Percentiles rank a stretch among this genome's conserved stretches.
phyloP scores from a whole-genome alignment of 1,284 basidiomycete species.

The Sanghuangporus weigelae region DNA sequence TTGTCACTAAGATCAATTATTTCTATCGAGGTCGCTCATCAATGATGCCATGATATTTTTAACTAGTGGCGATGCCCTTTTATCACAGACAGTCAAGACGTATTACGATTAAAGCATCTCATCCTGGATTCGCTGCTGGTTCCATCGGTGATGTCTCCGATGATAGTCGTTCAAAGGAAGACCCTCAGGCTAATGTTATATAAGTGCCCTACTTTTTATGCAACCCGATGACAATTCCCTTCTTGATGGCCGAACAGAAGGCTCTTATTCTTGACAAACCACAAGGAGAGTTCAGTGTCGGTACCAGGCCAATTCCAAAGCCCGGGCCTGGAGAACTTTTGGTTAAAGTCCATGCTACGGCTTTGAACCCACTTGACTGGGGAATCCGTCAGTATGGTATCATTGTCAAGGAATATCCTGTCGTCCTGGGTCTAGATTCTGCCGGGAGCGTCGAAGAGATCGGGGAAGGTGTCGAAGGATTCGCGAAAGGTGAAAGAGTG shows the following conservation, averaged over 20 bases:
- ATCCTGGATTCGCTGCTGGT: no score
- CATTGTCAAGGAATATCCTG: conserved; percentile 34
- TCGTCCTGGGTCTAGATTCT: conserved; percentile 51
- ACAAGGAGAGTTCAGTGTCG: conserved; percentile 25
- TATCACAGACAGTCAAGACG: no score
- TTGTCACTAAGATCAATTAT: no score
- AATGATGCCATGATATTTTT: no score
- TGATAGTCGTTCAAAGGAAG: no score
- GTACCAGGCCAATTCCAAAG: conserved; percentile 21
- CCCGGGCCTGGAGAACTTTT: conserved; percentile 36
- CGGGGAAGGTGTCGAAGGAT: conserved; percentile 44
- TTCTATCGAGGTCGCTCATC: no score
- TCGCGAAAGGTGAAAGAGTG: conserved; percentile 56
- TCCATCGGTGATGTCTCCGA: no score
- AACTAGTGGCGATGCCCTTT: no score
- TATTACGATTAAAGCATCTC: no score
- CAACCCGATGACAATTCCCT: not conserved
- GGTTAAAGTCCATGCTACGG: conserved; percentile 36
- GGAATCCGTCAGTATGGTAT: conserved; percentile 29
- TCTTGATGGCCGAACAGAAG: conserved; percentile 7
- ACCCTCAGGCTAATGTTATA: no score
- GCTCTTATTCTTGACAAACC: conserved; percentile 13
- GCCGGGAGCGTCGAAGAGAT: conserved; percentile 51
- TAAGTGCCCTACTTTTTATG: no score
- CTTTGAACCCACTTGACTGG: conserved; percentile 38